Conservation (phyloP, 768 basidiomycete species). For the Boletus subparvulus region DNA sequence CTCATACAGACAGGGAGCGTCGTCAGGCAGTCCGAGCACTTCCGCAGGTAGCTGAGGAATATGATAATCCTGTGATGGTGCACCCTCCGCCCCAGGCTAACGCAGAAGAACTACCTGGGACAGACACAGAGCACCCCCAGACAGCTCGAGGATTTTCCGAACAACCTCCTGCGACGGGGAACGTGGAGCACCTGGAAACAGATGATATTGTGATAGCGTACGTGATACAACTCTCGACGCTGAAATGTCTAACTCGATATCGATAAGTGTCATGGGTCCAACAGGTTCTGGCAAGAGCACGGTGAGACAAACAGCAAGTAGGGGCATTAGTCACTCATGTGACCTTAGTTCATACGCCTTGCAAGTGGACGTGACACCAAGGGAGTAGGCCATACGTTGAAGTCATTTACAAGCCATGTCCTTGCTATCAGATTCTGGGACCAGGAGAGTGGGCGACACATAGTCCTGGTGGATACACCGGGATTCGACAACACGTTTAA, state of each 20-base stretch:
- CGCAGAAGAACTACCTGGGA: too few relatives aligned
- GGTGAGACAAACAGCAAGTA: not conserved
- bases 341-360: slow-evolving; percentile 8
- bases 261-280: slow-evolving; percentile 23
- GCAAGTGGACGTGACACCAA: not conserved
- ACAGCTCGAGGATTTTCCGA: not conserved
- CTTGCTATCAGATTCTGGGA: slow-evolving; percentile 4
- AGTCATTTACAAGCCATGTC: slow-evolving; percentile 12
- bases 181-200: not conserved
- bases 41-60: not conserved
- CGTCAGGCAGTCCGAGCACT: too few relatives aligned
- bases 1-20: too few relatives aligned
- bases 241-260: not conserved
- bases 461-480: slow-evolving; percentile 28
- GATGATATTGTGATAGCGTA: slow-evolving; percentile 15
- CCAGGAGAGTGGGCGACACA: not conserved
- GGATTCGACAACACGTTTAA: slow-evolving; percentile 22
- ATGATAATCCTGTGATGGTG: not conserved
- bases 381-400: slow-evolving; percentile 7
- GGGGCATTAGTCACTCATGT: not conserved
- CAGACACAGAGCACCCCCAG: too few relatives aligned
- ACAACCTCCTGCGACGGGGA: not conserved
- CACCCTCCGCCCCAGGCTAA: too few relatives aligned
- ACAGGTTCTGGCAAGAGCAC: slow-evolving; percentile 16
- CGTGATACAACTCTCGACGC: not conserved